phyloP scores from a whole-genome alignment of 495 filamentous ascomycete genomes.

The Neurospora sp. region DNA sequence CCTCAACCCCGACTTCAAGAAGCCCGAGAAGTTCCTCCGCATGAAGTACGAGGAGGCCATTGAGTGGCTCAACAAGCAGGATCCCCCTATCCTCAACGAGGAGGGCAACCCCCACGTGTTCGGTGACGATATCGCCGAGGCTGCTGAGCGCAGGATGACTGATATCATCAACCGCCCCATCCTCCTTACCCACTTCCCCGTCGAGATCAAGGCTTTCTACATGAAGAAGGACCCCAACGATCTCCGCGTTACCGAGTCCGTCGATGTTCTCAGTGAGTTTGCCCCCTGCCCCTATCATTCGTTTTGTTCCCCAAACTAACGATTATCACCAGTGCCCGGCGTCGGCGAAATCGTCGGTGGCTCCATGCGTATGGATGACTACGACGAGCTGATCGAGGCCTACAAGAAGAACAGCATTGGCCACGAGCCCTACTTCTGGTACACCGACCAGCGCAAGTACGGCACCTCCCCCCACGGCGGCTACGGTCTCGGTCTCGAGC shows the following conservation, averaged over 20 bases:
- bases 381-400: slow-evolving; percentile 83
- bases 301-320: neutral
- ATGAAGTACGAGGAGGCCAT: slow-evolving; percentile 96
- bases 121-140: slow-evolving; percentile 97
- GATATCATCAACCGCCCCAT: slow-evolving; percentile 92
- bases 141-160: slow-evolving; percentile 93
- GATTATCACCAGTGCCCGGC: slow-evolving; percentile 29
- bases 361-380: slow-evolving; percentile 89
- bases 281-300: neutral
- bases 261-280: slow-evolving; percentile 63
- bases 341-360: slow-evolving; percentile 97
- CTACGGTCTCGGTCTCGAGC: slow-evolving; percentile 90
- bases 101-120: slow-evolving; percentile 82
- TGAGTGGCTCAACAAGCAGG: slow-evolving; percentile 78
- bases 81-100: slow-evolving; percentile 74
- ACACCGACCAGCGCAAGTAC: slow-evolving; percentile 97
- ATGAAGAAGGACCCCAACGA: slow-evolving; percentile 89
- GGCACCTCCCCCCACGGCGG: slow-evolving; percentile 90
- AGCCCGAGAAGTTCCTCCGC: slow-evolving; percentile 75
- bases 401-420: slow-evolving; percentile 83
- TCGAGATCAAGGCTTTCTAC: slow-evolving; percentile 98
- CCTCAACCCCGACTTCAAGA: slow-evolving; percentile 82
- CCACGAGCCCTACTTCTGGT: slow-evolving; percentile 92
- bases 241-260: slow-evolving; percentile 85
- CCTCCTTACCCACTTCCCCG: slow-evolving; percentile 94